A percentile compares a stretch with the other conserved stretches of the same genome.
Evolutionary conservation across 257 asterid genomes (phyloP).

Genomic region (Petunia axillaris): DNA sequence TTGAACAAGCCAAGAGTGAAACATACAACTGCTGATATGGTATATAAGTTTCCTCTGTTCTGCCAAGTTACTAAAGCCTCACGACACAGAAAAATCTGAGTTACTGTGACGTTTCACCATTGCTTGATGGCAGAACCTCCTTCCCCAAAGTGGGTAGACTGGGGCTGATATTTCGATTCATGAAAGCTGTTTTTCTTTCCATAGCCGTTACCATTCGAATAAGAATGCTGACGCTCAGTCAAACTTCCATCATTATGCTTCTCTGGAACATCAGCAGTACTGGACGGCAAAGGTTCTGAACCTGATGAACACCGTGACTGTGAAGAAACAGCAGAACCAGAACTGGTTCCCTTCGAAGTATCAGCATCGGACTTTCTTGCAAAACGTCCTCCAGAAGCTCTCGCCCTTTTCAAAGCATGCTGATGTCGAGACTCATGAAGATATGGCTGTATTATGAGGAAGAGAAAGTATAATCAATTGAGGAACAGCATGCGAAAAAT

Average conservation of each 20-base stretch:
- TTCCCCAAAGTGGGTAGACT: conserved; percentile 30
- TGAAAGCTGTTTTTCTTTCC: conserved; percentile 45
- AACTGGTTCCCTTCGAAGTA: conserved; percentile 39
- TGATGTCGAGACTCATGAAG: conserved; percentile 91
- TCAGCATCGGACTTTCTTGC: conserved; percentile 60
- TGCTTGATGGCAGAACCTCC: conserved; percentile 37
- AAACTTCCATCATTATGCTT: conserved; percentile 31
- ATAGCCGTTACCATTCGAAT: conserved; percentile 28
- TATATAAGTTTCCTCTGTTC: not conserved
- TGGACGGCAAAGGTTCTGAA: conserved; percentile 37
- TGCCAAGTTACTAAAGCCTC: conserved; percentile 23
- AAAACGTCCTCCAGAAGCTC: conserved; percentile 90
- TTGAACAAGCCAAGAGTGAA: conserved; percentile 38
- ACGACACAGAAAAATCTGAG: conserved; percentile 37
- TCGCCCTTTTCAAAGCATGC: conserved; percentile 82
- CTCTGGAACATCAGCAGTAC: conserved; percentile 24
- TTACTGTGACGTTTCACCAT: conserved; percentile 36
- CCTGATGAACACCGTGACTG: conserved; percentile 42
- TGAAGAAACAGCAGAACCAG: conserved; percentile 42
- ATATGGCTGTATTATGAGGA: conserved; percentile 65
- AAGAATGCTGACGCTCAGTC: conserved; percentile 29
- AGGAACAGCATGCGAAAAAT: not conserved
- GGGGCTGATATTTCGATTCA: conserved; percentile 38
- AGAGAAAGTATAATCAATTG: conserved; percentile 3
- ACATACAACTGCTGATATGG: not conserved